phyloP scores from a whole-genome alignment of 306 rosid species.

The Malus orientalis region DNA sequence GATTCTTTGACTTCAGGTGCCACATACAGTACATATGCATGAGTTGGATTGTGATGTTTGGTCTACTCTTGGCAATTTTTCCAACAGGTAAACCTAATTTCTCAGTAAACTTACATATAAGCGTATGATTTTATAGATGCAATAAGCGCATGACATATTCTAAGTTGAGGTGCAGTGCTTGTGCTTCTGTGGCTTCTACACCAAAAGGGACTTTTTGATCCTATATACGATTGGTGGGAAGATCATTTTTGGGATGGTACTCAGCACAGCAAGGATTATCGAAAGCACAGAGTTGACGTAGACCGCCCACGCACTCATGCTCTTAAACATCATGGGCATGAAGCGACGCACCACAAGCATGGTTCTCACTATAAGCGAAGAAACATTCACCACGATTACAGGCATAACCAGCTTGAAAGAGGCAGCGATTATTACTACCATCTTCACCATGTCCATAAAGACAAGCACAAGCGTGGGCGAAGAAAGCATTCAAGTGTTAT shows the following conservation, averaged over 20 bases:
- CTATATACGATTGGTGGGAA: constrained; percentile 84
- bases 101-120: background rate
- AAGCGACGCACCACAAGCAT: constrained; percentile 29
- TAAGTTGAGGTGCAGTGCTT: constrained; percentile 44
- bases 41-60: constrained; percentile 80
- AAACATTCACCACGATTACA: constrained; percentile 30
- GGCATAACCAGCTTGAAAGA: constrained; percentile 39
- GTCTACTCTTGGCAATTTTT: constrained; percentile 63
- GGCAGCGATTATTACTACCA: constrained; percentile 32
- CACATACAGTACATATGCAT: constrained; percentile 82
- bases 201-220: constrained; percentile 83
- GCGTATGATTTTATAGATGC: background rate
- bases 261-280: constrained; percentile 14
- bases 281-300: constrained; percentile 19
- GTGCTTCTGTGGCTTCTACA: constrained; percentile 78
- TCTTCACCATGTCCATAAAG: constrained; percentile 46
- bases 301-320: constrained; percentile 24
- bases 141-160: background rate
- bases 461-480: constrained; percentile 46
- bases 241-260: constrained; percentile 40
- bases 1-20: constrained; percentile 81
- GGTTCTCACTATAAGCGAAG: constrained; percentile 34
- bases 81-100: constrained; percentile 51
- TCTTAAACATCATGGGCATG: constrained; percentile 32
- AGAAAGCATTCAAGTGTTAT: constrained; percentile 19